phyloP scores from a whole-genome alignment of 2,329 filamentous ascomycete genomes.

The Alternaria brassicicola region DNA sequence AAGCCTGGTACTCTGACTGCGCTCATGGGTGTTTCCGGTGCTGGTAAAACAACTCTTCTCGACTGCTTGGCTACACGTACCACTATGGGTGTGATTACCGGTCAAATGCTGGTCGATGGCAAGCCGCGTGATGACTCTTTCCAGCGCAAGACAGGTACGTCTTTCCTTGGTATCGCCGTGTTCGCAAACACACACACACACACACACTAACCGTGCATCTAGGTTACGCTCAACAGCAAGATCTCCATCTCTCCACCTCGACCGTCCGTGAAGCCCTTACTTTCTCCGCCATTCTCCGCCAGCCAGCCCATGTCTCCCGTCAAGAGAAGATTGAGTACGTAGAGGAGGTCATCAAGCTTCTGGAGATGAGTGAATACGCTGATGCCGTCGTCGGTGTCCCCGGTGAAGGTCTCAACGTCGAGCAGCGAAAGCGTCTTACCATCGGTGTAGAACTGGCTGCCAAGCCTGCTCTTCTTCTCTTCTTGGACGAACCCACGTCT shows the following conservation, averaged over 20 bases:
- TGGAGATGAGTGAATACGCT: constrained; percentile 89
- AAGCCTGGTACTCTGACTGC: constrained; percentile 86
- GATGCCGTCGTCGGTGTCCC: constrained; percentile 90
- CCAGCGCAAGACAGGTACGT: constrained; percentile 79
- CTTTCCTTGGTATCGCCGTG: not conserved
- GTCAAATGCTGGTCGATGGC: constrained; percentile 85
- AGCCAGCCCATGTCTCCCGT: constrained; percentile 73
- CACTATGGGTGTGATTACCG: constrained; percentile 86
- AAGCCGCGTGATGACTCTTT: constrained; percentile 77
- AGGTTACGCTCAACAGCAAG: constrained; percentile 84
- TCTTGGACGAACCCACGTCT: constrained; percentile 93
- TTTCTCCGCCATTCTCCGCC: constrained; percentile 85
- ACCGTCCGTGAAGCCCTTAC: constrained; percentile 88
- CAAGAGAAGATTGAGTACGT: constrained; percentile 86
- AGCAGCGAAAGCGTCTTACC: constrained; percentile 77
- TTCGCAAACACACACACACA: too few species aligned
- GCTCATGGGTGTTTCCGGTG: constrained; percentile 88
- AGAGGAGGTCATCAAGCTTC: constrained; percentile 85
- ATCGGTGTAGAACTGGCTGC: constrained; percentile 96
- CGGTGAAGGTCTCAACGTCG: constrained; percentile 75
- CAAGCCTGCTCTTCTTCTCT: constrained; percentile 86
- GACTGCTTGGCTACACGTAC: constrained; percentile 85
- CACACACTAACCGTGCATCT: too few species aligned
- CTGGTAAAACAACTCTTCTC: constrained; percentile 91
- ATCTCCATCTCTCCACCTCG: constrained; percentile 82